Conservation (phyloP, 2,329 filamentous ascomycete genomes). For the Phoma sp. region DNA sequence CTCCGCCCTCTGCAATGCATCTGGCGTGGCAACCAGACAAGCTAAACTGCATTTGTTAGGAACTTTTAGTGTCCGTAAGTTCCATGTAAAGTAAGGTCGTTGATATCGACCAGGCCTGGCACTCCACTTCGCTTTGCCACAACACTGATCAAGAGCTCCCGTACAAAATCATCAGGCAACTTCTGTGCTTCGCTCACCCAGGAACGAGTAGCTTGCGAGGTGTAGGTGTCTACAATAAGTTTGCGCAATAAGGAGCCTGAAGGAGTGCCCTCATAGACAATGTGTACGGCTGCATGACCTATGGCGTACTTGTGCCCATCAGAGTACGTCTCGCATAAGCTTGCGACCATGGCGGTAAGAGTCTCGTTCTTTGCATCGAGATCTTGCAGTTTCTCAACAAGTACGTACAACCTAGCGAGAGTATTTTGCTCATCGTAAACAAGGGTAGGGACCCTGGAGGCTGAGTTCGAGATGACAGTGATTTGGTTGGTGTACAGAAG, state of each 20-base stretch:
- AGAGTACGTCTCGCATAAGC: no score
- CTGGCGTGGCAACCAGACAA: no score
- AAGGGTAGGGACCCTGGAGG: no score
- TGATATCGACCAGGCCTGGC: background rate
- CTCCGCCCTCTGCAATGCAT: no score
- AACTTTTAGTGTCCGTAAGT: background rate
- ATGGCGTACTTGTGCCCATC: background rate
- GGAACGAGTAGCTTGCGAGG: background rate
- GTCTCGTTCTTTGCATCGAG: background rate
- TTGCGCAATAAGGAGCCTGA: background rate
- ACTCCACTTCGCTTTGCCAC: background rate
- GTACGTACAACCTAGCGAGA: background rate
- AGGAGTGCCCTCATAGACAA: background rate
- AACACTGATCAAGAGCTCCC: background rate
- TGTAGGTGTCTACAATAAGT: background rate
- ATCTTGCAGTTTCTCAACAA: constrained; percentile 1
- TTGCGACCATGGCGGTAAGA: background rate
- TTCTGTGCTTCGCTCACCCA: background rate
- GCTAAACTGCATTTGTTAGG: no score
- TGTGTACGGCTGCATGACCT: background rate
- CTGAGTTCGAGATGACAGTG: background rate
- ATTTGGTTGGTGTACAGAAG: background rate
- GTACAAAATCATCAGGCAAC: background rate
- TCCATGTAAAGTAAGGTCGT: background rate
- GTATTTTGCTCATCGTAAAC: no score